These are phyloP conservation scores for Parachaetomium inaequale DNA, from an alignment of 495 filamentous ascomycete genomes.

Conservation along the genomic window DNA sequence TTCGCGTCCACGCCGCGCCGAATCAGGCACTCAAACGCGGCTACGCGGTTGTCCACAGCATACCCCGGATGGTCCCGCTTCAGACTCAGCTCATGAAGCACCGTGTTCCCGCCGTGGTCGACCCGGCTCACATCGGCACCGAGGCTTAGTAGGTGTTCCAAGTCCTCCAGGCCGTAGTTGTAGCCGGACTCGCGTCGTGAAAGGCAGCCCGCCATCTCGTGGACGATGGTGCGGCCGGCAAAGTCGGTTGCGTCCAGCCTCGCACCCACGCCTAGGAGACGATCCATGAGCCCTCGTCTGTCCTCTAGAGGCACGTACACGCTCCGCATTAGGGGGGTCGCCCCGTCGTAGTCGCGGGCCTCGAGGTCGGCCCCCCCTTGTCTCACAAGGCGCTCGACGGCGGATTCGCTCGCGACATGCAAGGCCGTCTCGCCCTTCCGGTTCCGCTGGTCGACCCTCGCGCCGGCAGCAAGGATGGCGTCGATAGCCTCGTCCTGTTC, in stretches of 20 bases:
- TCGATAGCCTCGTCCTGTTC: background rate
- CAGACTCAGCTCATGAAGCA: slow-evolving; percentile 19
- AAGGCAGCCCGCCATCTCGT: too few species aligned
- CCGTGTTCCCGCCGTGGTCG: slow-evolving; percentile 17
- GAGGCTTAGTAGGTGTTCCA: background rate
- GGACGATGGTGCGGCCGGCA: slow-evolving; percentile 13
- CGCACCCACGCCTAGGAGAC: slow-evolving; percentile 5
- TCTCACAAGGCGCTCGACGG: slow-evolving; percentile 10
- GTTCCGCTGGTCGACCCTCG: slow-evolving; percentile 11
- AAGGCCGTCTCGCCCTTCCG: slow-evolving; percentile 10
- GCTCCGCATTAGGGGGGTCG: slow-evolving; percentile 16
- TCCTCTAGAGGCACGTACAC: background rate
- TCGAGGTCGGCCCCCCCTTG: slow-evolving; percentile 23
- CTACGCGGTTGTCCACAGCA: background rate
- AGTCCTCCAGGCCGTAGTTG: background rate
- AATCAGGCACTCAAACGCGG: slow-evolving; percentile 1
- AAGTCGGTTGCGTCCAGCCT: slow-evolving; percentile 13
- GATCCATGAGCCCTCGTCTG: background rate
- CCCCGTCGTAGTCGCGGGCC: slow-evolving; percentile 20
- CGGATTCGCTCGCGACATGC: background rate
- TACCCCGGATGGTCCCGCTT: too few species aligned
- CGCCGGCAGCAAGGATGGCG: slow-evolving; percentile 9
- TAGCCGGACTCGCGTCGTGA: background rate
- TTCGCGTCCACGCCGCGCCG: slow-evolving; percentile 14
- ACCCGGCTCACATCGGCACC: slow-evolving; percentile 2